These are phyloP conservation scores for Tieghemostelium lacteum DNA, from an alignment of 78 protist species.

Conservation along the genomic window DNA sequence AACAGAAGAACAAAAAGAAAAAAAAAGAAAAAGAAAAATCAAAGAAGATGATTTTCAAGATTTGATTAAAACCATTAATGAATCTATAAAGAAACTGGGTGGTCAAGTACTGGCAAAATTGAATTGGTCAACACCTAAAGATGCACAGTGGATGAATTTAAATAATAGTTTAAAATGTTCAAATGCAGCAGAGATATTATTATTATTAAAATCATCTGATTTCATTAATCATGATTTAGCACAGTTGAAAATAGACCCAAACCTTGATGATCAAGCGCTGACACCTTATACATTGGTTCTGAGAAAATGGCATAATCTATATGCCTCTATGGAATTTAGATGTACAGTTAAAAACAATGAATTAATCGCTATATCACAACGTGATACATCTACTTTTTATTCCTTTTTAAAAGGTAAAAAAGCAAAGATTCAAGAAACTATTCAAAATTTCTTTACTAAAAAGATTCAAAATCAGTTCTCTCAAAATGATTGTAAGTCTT, in stretches of 20 bases:
- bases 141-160: conserved; percentile 68
- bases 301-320: conserved; percentile 40
- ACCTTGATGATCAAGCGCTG: background rate
- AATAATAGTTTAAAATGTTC: conserved; percentile 34
- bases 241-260: conserved; percentile 41
- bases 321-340: conserved; percentile 75
- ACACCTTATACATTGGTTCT: conserved; percentile 74
- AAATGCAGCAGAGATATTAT: conserved; percentile 36
- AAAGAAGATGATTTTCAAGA: conserved; percentile 26
- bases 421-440: conserved; percentile 5
- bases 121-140: conserved; percentile 81
- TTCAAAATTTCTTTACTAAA: conserved; percentile 12
- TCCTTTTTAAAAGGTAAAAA: conserved; percentile 36
- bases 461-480: conserved; percentile 11
- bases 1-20: background rate
- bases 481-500: conserved; percentile 36
- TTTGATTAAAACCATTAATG: conserved; percentile 10
- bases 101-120: conserved; percentile 79
- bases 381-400: conserved; percentile 53
- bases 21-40: background rate
- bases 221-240: conserved; percentile 68
- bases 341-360: conserved; percentile 66
- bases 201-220: conserved; percentile 79
- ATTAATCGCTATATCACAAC: conserved; percentile 70
- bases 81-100: conserved; percentile 44